Evolutionary conservation across 2,329 filamentous ascomycete genomes (phyloP), one percentile per base, ranked within the genome.

Genomic region (Penicillium sumatraense): DNA sequence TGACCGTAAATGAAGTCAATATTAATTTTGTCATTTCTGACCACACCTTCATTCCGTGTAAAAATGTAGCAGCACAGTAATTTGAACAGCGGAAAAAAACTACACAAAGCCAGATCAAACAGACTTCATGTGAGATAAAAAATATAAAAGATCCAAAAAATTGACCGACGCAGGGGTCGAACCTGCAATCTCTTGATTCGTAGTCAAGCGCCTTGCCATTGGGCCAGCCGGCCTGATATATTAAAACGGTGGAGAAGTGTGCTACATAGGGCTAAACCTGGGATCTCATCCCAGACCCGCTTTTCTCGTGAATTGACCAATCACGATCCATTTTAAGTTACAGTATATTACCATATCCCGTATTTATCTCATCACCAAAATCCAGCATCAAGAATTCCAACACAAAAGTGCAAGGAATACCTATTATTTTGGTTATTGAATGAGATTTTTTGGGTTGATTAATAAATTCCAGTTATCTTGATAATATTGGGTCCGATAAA

Each of bases 171-270:
- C 69, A 72, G 70, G 70, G 63, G 47, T 78, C 75, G 75, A 78
- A 78, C 76, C 76, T 76, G 72, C 75, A 79, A 78, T 78, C 76
- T 78, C 74, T 77, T 78, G 76, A 79, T 78, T 76, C 77, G 77
- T 78, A 79, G 77, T 79, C 77, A 78, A 78, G 74, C 77, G 76
- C 77, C 75, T 78, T 79, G 72, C 77, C 76, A 78, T 78, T 78
- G 74, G 75, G 75, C 75, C 74, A 77, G 68, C 67, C 63, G 68
- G 61, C 68, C 68, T 46, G 42, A 31, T 50, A 47, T 20, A 29
- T 57, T 18, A 42, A 21, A 26, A 16, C 1, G 8, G 5, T 2
- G 8, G 5, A 44, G 7, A 36, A 13, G 10, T 45, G 36, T 21
- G 42, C 26, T 3, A 9, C 10, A 46, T 27, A 6, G n/a, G 10